A percentile compares a stretch with the other conserved stretches of the same genome.
These are phyloP conservation scores for Trametes elegans DNA, from an alignment of 768 basidiomycete genomes.

Conservation along the genomic window DNA sequence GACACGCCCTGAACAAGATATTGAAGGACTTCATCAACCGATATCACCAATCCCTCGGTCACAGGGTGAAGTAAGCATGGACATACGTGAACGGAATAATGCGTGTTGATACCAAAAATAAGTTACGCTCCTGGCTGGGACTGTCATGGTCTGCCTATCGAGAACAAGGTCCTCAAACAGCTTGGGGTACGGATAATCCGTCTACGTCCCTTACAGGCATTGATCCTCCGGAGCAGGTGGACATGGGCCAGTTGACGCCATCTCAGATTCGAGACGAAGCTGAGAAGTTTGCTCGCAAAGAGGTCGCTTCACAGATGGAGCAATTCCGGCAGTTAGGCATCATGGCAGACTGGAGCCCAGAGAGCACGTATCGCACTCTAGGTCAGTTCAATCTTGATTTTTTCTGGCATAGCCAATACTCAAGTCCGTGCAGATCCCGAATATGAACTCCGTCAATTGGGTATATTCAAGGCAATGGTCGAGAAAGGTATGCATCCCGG, in stretches of 20 bases:
- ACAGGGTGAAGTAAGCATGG: constrained; percentile 75
- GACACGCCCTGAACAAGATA: constrained; percentile 95
- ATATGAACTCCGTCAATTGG: constrained; percentile 87
- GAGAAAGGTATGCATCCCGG: constrained; percentile 53
- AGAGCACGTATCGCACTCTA: constrained; percentile 79
- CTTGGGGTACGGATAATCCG: constrained; percentile 52
- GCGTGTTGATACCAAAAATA: too few species aligned
- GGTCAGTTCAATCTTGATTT: constrained; percentile 42
- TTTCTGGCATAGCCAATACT: neutral
- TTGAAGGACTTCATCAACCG: constrained; percentile 95
- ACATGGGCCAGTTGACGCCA: constrained; percentile 25
- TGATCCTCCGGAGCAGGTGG: constrained; percentile 3
- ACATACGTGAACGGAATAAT: too few species aligned
- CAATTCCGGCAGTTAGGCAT: constrained; percentile 84
- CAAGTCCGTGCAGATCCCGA: constrained; percentile 56
- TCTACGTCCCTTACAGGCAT: neutral
- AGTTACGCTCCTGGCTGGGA: constrained; percentile 98
- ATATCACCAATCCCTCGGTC: constrained; percentile 75
- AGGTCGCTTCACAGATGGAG: constrained; percentile 70
- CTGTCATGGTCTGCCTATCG: constrained; percentile 96
- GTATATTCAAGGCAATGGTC: constrained; percentile 86
- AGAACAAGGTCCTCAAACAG: constrained; percentile 85
- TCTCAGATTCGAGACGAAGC: constrained; percentile 65
- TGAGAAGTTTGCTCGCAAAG: constrained; percentile 64
- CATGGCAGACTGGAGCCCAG: constrained; percentile 85